phyloP scores from a whole-genome alignment of 2,329 filamentous ascomycete genomes.

The Pseudocercospora musae region DNA sequence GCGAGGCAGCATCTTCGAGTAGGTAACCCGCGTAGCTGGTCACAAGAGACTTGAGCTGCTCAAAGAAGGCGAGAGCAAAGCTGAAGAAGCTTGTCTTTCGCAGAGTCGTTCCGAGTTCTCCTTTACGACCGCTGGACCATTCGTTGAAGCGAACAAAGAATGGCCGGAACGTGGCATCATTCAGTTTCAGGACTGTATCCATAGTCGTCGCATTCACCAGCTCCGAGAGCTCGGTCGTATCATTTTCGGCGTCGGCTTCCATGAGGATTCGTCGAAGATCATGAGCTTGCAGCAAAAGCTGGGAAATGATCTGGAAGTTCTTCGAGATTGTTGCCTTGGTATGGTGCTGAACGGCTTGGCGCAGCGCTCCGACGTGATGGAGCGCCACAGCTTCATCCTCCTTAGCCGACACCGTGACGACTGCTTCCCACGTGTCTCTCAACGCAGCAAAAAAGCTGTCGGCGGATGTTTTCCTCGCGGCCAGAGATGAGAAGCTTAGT shows the following conservation, averaged over 20 bases:
- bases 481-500: slow-evolving; percentile 62
- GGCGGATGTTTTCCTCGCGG: slow-evolving; percentile 74
- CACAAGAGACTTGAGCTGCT: slow-evolving; percentile 85
- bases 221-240: slow-evolving; percentile 55
- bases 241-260: slow-evolving; percentile 46
- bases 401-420: slow-evolving; percentile 52
- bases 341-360: slow-evolving; percentile 70
- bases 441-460: slow-evolving; percentile 73
- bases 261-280: slow-evolving; percentile 60
- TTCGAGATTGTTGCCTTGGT: slow-evolving; percentile 75
- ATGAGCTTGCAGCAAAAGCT: slow-evolving; percentile 54
- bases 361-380: slow-evolving; percentile 50
- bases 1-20: slow-evolving; percentile 67
- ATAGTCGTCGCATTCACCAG: slow-evolving; percentile 67
- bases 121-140: slow-evolving; percentile 66
- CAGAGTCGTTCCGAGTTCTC: slow-evolving; percentile 47
- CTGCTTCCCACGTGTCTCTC: slow-evolving; percentile 66
- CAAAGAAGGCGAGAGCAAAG: slow-evolving; percentile 77
- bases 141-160: slow-evolving; percentile 84
- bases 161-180: slow-evolving; percentile 88
- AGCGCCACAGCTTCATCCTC: slow-evolving; percentile 31
- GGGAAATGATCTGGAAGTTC: slow-evolving; percentile 67
- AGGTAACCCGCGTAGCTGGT: slow-evolving; percentile 87
- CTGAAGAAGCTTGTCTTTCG: slow-evolving; percentile 75
- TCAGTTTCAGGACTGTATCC: slow-evolving; percentile 94